Evolutionary conservation across 192 early-diverging fungal species (phyloP), one percentile per base, ranked within the genome.

Genomic region (Coemansia sp.): DNA sequence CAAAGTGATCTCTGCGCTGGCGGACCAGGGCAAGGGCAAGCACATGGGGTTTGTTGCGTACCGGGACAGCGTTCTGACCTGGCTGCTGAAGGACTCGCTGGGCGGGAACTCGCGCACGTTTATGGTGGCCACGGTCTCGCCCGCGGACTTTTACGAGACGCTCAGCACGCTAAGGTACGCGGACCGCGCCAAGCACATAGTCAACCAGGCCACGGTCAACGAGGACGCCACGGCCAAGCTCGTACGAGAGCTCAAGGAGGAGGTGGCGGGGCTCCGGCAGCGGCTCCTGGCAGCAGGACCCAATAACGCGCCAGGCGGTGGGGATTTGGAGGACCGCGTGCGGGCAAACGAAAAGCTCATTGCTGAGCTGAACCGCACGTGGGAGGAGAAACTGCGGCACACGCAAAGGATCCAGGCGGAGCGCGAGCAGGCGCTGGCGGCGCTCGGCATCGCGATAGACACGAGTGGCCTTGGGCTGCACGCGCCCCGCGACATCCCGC

Each of bases 1-100:
- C 5, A 97, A 97, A 60, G 94, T 97, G 33, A 97, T 97, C 29
- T 89, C 90, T 4, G 88, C 87, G 17, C 71, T 97, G 30, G 90
- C 91, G 15, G 91, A 88, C 48, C 81, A 82, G 35, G 82, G 82
- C 18, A 65, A 62, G 22, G 23, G 53, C 10, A 58, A 52, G 63
- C 58, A 3, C 74, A 62, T 37, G 13, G 79, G 81, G 58, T 90
- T 87, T 70, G 82, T 97, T 17, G 92, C 93, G 3, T 97, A 97
- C 62, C 80, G 94, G 21, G 94, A 97, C 67, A 95, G 93, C 83
- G 80, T 83, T 10, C 74, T 91, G 19, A 91, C 89, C 4, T 91
- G 89, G 88, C 68, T 92, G 25, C 68, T 92, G 5, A 90, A 90
- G 60, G 89, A 92, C 53, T 89, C 85, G 27, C 64, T 92, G 4